Percentiles rank a stretch among this genome's conserved stretches.
These are phyloP conservation scores for Hypoxylon perforatum DNA, from an alignment of 495 filamentous ascomycete genomes.

Conservation along the genomic window DNA sequence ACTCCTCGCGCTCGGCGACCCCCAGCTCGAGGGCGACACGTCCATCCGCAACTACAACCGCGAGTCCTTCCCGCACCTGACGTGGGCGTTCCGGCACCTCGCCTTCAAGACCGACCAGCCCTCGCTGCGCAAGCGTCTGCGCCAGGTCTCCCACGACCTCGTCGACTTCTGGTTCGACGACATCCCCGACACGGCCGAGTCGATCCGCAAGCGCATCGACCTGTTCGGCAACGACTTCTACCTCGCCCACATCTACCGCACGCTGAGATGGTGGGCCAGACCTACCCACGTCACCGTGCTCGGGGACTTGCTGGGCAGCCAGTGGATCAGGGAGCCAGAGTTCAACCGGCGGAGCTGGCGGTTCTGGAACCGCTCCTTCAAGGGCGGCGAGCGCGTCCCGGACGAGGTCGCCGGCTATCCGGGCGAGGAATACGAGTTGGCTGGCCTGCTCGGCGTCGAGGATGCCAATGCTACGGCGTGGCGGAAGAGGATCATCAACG, in stretches of 20 bases:
- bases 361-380: constrained; percentile 87
- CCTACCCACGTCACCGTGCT: constrained; percentile 92
- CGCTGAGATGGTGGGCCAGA: constrained; percentile 77
- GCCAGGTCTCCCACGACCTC: constrained; percentile 61
- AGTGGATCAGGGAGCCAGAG: constrained; percentile 90
- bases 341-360: constrained; percentile 75
- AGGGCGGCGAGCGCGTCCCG: constrained; percentile 71
- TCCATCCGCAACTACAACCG: constrained; percentile 73
- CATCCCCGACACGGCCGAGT: constrained; percentile 69
- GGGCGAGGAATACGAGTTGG: constrained; percentile 60
- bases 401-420: constrained; percentile 67
- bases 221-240: constrained; percentile 94
- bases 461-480: constrained; percentile 65
- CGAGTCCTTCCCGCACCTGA: constrained; percentile 68
- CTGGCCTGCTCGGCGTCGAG: constrained; percentile 60
- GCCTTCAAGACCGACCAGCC: constrained; percentile 55
- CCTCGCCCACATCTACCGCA: constrained; percentile 92
- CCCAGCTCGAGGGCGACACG: constrained; percentile 93
- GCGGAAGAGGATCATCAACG: constrained; percentile 81
- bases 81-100: constrained; percentile 62
- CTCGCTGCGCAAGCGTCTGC: constrained; percentile 58
- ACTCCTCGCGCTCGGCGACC: constrained; percentile 90
- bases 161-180: constrained; percentile 69
- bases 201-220: constrained; percentile 81
- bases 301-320: constrained; percentile 93